phyloP scores from a whole-genome alignment of 108 stramenopile genomes.

The Cylindrotheca closterium region DNA sequence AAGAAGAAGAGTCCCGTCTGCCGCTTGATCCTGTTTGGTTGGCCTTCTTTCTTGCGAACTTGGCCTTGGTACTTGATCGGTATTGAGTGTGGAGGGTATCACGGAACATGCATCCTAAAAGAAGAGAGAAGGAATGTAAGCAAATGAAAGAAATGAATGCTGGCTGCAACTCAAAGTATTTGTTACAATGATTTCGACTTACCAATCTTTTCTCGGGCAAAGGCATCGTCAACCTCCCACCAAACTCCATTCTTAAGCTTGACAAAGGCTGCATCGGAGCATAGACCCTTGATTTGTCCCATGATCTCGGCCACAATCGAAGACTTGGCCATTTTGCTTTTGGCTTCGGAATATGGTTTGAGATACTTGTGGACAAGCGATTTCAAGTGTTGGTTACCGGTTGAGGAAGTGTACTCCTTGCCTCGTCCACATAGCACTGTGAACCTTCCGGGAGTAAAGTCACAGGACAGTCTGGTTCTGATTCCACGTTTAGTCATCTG shows the following conservation, averaged over 20 bases:
- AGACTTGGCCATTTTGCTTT: conserved; percentile 21
- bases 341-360: conserved; percentile 16
- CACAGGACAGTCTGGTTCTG: neutral
- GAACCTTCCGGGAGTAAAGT: conserved; percentile 15
- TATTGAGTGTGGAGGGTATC: conserved; percentile 23
- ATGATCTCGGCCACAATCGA: conserved; percentile 25
- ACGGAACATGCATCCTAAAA: conserved; percentile 20
- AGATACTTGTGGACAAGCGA: conserved; percentile 13
- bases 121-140: neutral
- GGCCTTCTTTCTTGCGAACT: conserved; percentile 25
- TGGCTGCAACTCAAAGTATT: neutral
- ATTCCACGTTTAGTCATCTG: neutral
- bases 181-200: too few species aligned
- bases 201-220: conserved; percentile 31
- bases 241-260: conserved; percentile 27
- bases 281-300: conserved; percentile 7
- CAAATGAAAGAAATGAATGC: neutral
- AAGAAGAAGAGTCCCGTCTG: too few species aligned
- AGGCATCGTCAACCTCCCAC: conserved; percentile 29
- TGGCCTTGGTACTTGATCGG: conserved; percentile 29
- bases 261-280: conserved; percentile 17
- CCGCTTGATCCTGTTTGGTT: neutral
- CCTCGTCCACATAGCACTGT: conserved; percentile 28
- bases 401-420: conserved; percentile 11
- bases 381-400: conserved; percentile 17